Conservation (phyloP, 2,329 filamentous ascomycete species). For the Fusarium annulatum region DNA sequence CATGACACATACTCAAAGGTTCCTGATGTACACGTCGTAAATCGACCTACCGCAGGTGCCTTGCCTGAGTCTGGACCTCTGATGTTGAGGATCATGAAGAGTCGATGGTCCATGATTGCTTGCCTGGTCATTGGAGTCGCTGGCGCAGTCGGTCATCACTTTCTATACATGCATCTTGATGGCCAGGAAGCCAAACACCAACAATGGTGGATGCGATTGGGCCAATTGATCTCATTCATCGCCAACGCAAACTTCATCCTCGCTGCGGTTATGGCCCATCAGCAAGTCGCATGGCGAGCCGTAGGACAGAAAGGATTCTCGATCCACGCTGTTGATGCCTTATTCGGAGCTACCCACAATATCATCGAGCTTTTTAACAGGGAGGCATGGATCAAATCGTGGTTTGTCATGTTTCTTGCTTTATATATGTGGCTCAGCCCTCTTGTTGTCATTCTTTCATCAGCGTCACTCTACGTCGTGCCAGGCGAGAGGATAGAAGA, state of each 20-base stretch:
- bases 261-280: conserved; percentile 22
- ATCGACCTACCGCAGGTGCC: background rate
- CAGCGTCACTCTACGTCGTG: conserved; percentile 28
- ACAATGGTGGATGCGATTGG: conserved; percentile 25
- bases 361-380: conserved; percentile 26
- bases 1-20: background rate
- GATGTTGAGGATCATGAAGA: conserved; percentile 14
- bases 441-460: conserved; percentile 34
- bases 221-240: conserved; percentile 21
- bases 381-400: conserved; percentile 38
- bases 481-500: background rate
- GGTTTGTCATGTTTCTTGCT: conserved; percentile 38
- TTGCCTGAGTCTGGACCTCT: background rate
- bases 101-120: conserved; percentile 28
- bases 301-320: conserved; percentile 20
- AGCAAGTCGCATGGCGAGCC: conserved; percentile 26
- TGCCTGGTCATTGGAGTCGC: conserved; percentile 14
- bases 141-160: conserved; percentile 10
- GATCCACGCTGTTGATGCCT: conserved; percentile 26
- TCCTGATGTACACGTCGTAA: background rate
- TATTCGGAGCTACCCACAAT: conserved; percentile 32
- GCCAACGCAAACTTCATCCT: conserved; percentile 30
- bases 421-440: conserved; percentile 38
- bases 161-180: conserved; percentile 16
- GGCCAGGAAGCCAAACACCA: conserved; percentile 17